A percentile compares a stretch with the other conserved stretches of the same genome.
phyloP scores from a whole-genome alignment of 768 basidiomycete species.

The Mycena alexandri region DNA sequence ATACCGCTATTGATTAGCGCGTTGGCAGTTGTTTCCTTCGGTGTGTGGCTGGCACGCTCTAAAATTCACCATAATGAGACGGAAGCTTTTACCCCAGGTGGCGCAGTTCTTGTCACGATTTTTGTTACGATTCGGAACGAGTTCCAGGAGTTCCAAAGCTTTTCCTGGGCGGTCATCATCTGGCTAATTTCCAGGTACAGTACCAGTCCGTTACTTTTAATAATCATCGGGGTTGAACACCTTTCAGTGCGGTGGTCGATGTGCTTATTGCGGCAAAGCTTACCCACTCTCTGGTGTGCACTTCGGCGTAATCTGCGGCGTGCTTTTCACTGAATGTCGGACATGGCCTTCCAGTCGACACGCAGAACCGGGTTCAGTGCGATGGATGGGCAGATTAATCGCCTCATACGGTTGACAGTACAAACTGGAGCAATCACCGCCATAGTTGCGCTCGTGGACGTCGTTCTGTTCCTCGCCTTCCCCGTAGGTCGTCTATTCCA shows the following conservation, averaged over 20 bases:
- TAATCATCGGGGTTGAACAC: no score
- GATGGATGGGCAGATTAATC: slow-evolving; percentile 29
- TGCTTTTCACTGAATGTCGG: background rate
- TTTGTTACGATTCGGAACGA: slow-evolving; percentile 25
- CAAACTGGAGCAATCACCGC: slow-evolving; percentile 46
- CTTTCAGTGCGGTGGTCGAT: slow-evolving; percentile 37
- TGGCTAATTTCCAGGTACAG: slow-evolving; percentile 37
- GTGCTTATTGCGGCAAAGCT: slow-evolving; percentile 42
- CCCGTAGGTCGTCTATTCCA: slow-evolving; percentile 26
- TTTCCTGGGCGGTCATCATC: slow-evolving; percentile 32
- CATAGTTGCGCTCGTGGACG: slow-evolving; percentile 39
- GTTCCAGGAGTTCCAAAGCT: slow-evolving; percentile 37
- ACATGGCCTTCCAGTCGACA: slow-evolving; percentile 2
- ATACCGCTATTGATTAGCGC: slow-evolving; percentile 24
- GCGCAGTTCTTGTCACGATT: slow-evolving; percentile 22
- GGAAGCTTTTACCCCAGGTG: slow-evolving; percentile 13
- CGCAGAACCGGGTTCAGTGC: slow-evolving; percentile 15
- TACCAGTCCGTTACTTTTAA: no score
- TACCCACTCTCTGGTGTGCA: slow-evolving; percentile 33
- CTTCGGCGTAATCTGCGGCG: slow-evolving; percentile 15
- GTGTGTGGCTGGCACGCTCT: background rate
- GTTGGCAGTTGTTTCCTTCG: slow-evolving; percentile 29
- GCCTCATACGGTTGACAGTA: slow-evolving; percentile 38
- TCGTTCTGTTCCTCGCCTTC: slow-evolving; percentile 39
- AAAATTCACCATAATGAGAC: background rate